Evolutionary conservation across 768 basidiomycete genomes (phyloP).

Genomic region (Naganishia randhawae): DNA sequence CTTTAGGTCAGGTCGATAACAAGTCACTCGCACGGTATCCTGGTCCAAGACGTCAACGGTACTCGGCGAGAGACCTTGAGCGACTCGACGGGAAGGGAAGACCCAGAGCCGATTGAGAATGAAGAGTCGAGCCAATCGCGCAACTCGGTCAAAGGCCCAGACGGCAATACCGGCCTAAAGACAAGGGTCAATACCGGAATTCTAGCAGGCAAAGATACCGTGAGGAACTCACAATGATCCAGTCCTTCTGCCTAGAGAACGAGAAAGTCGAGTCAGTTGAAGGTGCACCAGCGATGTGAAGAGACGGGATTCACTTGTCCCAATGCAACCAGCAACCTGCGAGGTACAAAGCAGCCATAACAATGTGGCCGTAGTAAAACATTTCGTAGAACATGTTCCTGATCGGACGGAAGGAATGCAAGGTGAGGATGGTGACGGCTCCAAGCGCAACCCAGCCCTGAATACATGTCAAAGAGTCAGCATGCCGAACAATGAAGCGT

Average conservation of each 20-base stretch:
- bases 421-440: slow-evolving; percentile 39
- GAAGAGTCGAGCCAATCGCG: slow-evolving; percentile 39
- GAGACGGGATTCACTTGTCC: slow-evolving; percentile 15
- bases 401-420: slow-evolving; percentile 37
- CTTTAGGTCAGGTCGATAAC: slow-evolving; percentile 13
- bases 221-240: slow-evolving; percentile 29
- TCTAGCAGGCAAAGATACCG: background rate
- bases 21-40: slow-evolving; percentile 27
- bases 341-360: slow-evolving; percentile 36
- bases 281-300: background rate
- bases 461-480: slow-evolving; percentile 25
- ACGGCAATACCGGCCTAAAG: slow-evolving; percentile 43
- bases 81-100: slow-evolving; percentile 29
- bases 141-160: slow-evolving; percentile 48
- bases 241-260: slow-evolving; percentile 16
- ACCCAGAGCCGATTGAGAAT: slow-evolving; percentile 47
- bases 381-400: slow-evolving; percentile 47
- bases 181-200: background rate
- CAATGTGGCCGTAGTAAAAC: slow-evolving; percentile 48
- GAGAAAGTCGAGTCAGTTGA: background rate
- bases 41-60: slow-evolving; percentile 27
- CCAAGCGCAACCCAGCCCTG: slow-evolving; percentile 43
- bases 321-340: slow-evolving; percentile 30
- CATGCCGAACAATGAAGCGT: background rate
- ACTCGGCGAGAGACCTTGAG: slow-evolving; percentile 17